A percentile compares a stretch with the other conserved stretches of the same genome.
Conservation (phyloP, 345 rosid species). For the Linum tenue region DNA sequence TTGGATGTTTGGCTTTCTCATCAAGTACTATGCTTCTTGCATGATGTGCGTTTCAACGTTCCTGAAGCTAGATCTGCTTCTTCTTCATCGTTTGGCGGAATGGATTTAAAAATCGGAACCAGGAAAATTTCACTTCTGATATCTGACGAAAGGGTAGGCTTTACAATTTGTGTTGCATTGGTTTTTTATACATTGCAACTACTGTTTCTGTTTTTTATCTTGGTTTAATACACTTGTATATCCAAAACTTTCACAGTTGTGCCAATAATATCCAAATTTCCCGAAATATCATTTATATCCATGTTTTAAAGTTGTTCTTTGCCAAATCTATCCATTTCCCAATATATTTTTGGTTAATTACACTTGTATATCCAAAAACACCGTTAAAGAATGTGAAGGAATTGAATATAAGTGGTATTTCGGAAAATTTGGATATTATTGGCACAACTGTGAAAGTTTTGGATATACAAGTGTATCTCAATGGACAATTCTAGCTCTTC, state of each 20-base stretch:
- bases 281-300: too few relatives aligned
- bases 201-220: background rate
- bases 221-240: background rate
- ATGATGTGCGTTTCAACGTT: slow-evolving; percentile 36
- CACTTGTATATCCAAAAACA: too few relatives aligned
- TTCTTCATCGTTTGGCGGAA: slow-evolving; percentile 23
- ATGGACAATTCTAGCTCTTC: background rate
- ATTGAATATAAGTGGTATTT: too few relatives aligned
- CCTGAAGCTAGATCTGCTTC: slow-evolving; percentile 48
- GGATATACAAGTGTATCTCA: too few relatives aligned
- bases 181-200: background rate
- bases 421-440: too few relatives aligned
- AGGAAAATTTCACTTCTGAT: slow-evolving; percentile 59
- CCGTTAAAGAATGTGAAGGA: too few relatives aligned
- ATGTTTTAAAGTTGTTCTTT: too few relatives aligned
- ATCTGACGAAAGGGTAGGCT: slow-evolving; percentile 83
- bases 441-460: too few relatives aligned
- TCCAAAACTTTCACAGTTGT: too few relatives aligned
- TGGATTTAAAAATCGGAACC: slow-evolving; percentile 39
- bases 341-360: too few relatives aligned
- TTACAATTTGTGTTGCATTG: background rate
- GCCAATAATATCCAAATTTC: too few relatives aligned
- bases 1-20: slow-evolving; percentile 60
- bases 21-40: slow-evolving; percentile 60
- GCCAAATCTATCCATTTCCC: too few relatives aligned